Evolutionary conservation across 352 stramenopile genomes (phyloP), one percentile per base, ranked within the genome.

Genomic region (Plasmopara halstedii): DNA sequence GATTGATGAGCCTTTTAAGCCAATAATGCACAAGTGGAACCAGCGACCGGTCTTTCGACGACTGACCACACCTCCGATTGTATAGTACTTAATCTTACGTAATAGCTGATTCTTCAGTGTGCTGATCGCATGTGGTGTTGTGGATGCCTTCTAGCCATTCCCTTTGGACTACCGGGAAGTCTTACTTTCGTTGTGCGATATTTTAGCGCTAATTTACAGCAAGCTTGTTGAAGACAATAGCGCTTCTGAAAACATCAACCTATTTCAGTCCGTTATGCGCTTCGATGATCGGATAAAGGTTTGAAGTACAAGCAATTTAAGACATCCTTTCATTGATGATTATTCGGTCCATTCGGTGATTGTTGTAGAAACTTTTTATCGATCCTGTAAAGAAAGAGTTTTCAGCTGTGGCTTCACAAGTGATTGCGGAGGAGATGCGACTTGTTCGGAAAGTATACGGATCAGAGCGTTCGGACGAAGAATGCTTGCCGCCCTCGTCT

Each of bases 261-360:
- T 89, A 22, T 92, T 92, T 51, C 73, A 88, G 42, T 66, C 78
- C 4, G 82, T 87, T 29, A 60, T 89, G 5, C 75, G 75, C 6
- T 87, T 92, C 39, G 78, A 92, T 38, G 75, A 88, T 21, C 74
- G 75, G 29, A 84, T 92, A 45, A 88, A 92, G 66, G 80, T 89
- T 23, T 13, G 17, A 10, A 2, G n/a, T n/a, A n/a, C n/a, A n/a
- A n/a, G n/a, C n/a, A n/a, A n/a, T n/a, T n/a, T n/a, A n/a, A n/a
- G n/a, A n/a, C n/a, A n/a, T n/a, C n/a, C n/a, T 17, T 19, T 7
- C 6, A 39, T 25, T 52, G 27, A 44, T 40, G 36, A 13, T 36
- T 1, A 2, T 29, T 29, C 23, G 9, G 34, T 15, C 19, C 40
- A 20, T 25, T 6, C 7, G 36, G 18, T 52, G n/a, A n/a, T 42